Evolutionary conservation across 108 stramenopile species (phyloP), one percentile per base, ranked within the genome.

Genomic region (Cyclotella distinguenda): DNA sequence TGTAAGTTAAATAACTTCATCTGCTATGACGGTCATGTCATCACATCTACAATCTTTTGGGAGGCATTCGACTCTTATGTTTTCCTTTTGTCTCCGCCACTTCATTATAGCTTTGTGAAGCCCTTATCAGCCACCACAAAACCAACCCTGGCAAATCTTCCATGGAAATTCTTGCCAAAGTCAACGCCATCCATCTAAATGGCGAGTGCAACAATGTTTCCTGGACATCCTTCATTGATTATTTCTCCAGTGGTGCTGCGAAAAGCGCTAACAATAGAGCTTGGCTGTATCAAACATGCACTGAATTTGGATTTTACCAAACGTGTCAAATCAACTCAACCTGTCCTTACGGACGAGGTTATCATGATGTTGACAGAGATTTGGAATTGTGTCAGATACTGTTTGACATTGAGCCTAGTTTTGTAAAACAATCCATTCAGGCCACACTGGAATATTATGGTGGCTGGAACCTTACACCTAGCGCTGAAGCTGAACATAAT

Each of bases 251-350:
- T 21, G 57, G 63, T 22, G 60, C 58, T 16, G 23, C 49, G 15
- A 33, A 34, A 26, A 62, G 33, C 9, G 61, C 49, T 16, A 89
- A 86, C 13, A 60, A 54, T 38, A 48, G 86, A 26, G 74, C 86
- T 2, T 97, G 96, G 96, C 54, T 93, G 23, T 98, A 88, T 80
- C 96, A 96, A 75, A 96, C 96, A 10, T 97, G 96, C 76, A 87
- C 89, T 18, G 96, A 98, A 81, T 90, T 97, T 60, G 98, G 96
- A 3, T 98, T 93, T 54, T 97, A 95, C 63, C 95, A 97, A 78
- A 96, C 96, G 0, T 98, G 97, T 57, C 57, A 82, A 15, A 36
- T 34, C 13, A 79, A 84, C 12, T 65, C 67, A 9, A 18, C 60
- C 12, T 98, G 97, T 78, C 95, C 95, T 13, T 98, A 80, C 74